These are phyloP conservation scores for Linum tenue DNA, from an alignment of 345 rosid genomes.

Conservation along the genomic window DNA sequence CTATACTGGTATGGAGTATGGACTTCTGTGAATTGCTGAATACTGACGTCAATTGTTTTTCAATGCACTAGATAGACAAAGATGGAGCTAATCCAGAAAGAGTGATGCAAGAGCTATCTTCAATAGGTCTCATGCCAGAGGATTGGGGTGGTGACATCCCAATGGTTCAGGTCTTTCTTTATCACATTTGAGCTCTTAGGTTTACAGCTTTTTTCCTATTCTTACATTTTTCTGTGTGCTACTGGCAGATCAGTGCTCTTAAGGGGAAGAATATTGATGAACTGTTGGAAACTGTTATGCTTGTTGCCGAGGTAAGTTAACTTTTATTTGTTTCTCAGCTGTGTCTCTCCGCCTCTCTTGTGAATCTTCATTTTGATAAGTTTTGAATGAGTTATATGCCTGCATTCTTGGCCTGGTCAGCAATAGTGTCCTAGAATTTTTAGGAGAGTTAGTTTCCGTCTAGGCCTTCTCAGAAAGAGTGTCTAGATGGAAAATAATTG, in stretches of 20 bases:
- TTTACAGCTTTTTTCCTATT: conserved; percentile 16
- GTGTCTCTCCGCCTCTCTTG: not conserved
- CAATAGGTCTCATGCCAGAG: conserved; percentile 94
- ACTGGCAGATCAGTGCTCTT: conserved; percentile 87
- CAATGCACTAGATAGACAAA: conserved; percentile 68
- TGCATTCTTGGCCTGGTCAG: too few relatives aligned
- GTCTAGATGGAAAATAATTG: not conserved
- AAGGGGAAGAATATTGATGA: conserved; percentile 80
- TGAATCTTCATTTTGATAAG: too few relatives aligned
- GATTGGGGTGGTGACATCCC: conserved; percentile 98
- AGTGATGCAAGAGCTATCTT: conserved; percentile 98
- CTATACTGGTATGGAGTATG: conserved; percentile 14
- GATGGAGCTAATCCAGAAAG: conserved; percentile 92
- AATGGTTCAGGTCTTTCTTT: conserved; percentile 72
- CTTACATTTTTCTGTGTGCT: conserved; percentile 21
- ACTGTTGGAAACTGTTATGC: conserved; percentile 90
- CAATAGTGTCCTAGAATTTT: too few relatives aligned
- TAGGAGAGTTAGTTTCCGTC: not conserved
- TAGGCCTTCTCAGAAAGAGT: not conserved
- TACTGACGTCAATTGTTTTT: conserved; percentile 12
- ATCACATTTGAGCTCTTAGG: conserved; percentile 4
- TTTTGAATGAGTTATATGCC: too few relatives aligned
- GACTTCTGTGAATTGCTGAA: not conserved
- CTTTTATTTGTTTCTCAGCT: not conserved
- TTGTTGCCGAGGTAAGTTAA: conserved; percentile 88